These are phyloP conservation scores for Hemileia vastatrix DNA, from an alignment of 1,284 basidiomycete genomes.

Conservation along the genomic window DNA sequence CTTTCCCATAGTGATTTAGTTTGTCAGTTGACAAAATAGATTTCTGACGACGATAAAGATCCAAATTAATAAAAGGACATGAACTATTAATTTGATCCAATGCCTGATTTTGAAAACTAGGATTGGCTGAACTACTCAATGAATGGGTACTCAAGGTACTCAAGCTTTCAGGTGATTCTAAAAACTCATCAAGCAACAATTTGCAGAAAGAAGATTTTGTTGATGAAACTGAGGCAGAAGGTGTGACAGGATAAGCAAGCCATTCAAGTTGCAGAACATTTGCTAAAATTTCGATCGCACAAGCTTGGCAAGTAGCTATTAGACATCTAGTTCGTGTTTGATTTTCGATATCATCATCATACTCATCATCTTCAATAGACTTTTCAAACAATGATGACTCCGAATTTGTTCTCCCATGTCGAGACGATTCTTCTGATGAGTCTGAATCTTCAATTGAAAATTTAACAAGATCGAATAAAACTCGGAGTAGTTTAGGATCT, in stretches of 20 bases:
- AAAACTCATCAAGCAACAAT: slow-evolving; percentile 10
- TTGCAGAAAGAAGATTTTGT: too few species aligned
- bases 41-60: slow-evolving; percentile 16
- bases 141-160: slow-evolving; percentile 4
- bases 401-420: too few species aligned
- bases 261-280: slow-evolving; percentile 19
- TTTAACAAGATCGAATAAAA: too few species aligned
- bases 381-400: too few species aligned
- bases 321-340: too few species aligned
- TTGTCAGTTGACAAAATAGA: slow-evolving; percentile 16
- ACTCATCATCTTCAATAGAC: too few species aligned
- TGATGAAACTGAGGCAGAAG: neutral
- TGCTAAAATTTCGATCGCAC: slow-evolving; percentile 9
- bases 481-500: too few species aligned
- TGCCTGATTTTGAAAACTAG: slow-evolving; percentile 17
- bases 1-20: slow-evolving; percentile 12
- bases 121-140: slow-evolving; percentile 14
- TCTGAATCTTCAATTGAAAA: too few species aligned
- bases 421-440: too few species aligned
- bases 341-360: too few species aligned
- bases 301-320: slow-evolving; percentile 21
- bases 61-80: slow-evolving; percentile 15
- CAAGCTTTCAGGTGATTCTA: slow-evolving; percentile 10
- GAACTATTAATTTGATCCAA: slow-evolving; percentile 9
- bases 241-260: too few species aligned